A percentile compares a stretch with the other conserved stretches of the same genome.
These are phyloP conservation scores for Phaeosphaeriaceae sp. DNA, from an alignment of 2,329 filamentous ascomycete genomes.

Conservation along the genomic window DNA sequence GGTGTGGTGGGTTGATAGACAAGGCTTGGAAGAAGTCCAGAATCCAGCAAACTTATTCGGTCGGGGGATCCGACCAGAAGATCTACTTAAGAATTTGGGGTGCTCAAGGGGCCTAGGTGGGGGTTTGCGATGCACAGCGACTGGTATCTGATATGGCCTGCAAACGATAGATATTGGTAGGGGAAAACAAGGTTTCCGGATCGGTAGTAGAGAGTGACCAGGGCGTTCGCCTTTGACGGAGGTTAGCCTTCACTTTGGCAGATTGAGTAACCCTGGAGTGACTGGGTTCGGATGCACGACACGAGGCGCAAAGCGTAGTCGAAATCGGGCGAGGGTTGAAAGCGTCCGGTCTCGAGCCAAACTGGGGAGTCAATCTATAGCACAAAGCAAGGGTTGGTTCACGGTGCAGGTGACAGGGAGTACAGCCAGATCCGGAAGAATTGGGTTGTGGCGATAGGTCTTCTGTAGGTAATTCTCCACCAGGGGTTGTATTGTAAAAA, in stretches of 20 bases:
- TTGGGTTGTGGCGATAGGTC: conserved; percentile 30
- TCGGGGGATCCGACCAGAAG: conserved; percentile 24
- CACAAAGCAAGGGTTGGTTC: conserved; percentile 39
- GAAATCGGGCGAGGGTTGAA: conserved; percentile 25
- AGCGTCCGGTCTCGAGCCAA: conserved; percentile 17
- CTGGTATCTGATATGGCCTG: conserved; percentile 47
- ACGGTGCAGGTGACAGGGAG: conserved; percentile 33
- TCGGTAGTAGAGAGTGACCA: conserved; percentile 8
- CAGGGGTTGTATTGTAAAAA: conserved; percentile 39
- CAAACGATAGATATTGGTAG: conserved; percentile 43
- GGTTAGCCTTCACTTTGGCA: conserved; percentile 28
- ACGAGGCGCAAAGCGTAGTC: conserved; percentile 27
- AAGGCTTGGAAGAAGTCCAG: conserved; percentile 21
- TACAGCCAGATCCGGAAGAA: conserved; percentile 33
- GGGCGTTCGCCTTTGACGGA: conserved; percentile 17
- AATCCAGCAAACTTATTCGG: conserved; percentile 15
- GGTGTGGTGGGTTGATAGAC: conserved; percentile 24
- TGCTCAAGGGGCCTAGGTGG: conserved; percentile 20
- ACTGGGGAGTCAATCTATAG: conserved; percentile 37
- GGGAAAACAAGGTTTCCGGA: conserved; percentile 16
- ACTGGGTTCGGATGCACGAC: conserved; percentile 29
- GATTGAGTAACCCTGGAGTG: conserved; percentile 23
- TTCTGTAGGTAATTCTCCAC: conserved; percentile 26
- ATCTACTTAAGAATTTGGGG: conserved; percentile 28
- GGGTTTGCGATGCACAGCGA: conserved; percentile 37